phyloP scores from a whole-genome alignment of 768 basidiomycete genomes.

The Botryobasidium botryosum region DNA sequence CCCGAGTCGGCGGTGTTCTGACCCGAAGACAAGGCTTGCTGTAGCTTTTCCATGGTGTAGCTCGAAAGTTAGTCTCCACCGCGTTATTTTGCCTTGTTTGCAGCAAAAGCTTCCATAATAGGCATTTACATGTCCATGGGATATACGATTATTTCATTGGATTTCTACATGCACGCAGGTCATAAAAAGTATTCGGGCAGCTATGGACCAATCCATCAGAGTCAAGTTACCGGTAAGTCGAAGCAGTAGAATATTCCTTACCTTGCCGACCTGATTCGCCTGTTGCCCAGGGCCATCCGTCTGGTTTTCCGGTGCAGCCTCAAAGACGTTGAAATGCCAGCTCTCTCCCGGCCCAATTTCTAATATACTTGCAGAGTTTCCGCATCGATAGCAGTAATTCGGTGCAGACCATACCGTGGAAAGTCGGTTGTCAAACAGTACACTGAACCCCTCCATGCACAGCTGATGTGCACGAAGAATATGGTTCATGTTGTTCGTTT shows the following conservation, averaged over 20 bases:
- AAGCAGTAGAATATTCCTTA: slow-evolving; percentile 15
- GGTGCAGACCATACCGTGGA: slow-evolving; percentile 98
- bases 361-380: slow-evolving; percentile 90
- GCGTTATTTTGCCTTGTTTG: not conserved
- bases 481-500: slow-evolving; percentile 91
- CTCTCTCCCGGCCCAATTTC: slow-evolving; percentile 80
- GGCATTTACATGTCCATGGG: not conserved
- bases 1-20: not conserved
- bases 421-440: slow-evolving; percentile 88
- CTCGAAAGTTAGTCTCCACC: not conserved
- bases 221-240: not conserved
- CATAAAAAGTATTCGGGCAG: slow-evolving; percentile 6
- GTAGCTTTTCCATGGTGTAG: not conserved
- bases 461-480: slow-evolving; percentile 96
- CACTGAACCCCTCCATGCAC: slow-evolving; percentile 98
- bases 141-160: not conserved
- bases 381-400: slow-evolving; percentile 97
- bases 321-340: slow-evolving; percentile 95
- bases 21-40: not conserved
- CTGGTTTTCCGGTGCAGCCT: slow-evolving; percentile 97
- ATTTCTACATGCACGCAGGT: not conserved
- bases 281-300: slow-evolving; percentile 75
- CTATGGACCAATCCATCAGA: not conserved
- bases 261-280: slow-evolving; percentile 56
- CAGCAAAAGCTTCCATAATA: not conserved